Base-by-base conservation (phyloP, 768 basidiomycete genomes). In the Grammothele lineata region DNA sequence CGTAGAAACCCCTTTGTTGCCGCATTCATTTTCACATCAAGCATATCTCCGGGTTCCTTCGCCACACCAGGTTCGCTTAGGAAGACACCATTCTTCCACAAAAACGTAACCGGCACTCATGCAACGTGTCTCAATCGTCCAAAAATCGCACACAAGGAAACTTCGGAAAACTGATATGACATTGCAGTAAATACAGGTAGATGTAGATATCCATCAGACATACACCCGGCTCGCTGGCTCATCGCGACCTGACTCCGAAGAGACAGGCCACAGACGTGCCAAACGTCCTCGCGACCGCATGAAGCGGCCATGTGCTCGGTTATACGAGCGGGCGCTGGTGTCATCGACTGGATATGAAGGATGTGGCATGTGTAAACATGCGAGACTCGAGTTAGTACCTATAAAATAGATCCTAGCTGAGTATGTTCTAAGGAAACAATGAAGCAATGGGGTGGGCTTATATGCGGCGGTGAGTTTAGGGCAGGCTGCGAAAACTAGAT, bases 361-460 rank as follows among this genome's bases (percentile, higher is more conserved):
- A 76, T 75, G 75, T 61, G 79, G 79, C 80, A 81, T 79, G 77
- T 74, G 72, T 81, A 80, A 78, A 81, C 78, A 80, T 82, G 80
- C 81, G 75, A 80, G 78, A 82, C 78, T 78, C 78, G 78, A 59
- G 80, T 80, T 76, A 80, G 78, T 80, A 79, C 77, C 80, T 81
- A 78, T 81, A 80, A 62, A 81, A 81, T 77, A 82, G 80, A 82
- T 81, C 80, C 79, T 82, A 77, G 75, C 77, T 77, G 80, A 81
- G 80, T 82, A 81, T 81, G 80, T 80, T 81, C 80, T 82, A 54
- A 70, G 58, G 77, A 69, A 62, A 50, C 37, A 44, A 3, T 3
- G 15, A 40, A 17, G 48, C 32, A 25, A 14, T 17, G 22, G 10
- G 18, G 23, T 23, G 11, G 36, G 35, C 0, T 30, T 40, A 42